These are phyloP conservation scores for Didymella glomerata DNA, from an alignment of 2,329 filamentous ascomycete species.

Conservation along the genomic window DNA sequence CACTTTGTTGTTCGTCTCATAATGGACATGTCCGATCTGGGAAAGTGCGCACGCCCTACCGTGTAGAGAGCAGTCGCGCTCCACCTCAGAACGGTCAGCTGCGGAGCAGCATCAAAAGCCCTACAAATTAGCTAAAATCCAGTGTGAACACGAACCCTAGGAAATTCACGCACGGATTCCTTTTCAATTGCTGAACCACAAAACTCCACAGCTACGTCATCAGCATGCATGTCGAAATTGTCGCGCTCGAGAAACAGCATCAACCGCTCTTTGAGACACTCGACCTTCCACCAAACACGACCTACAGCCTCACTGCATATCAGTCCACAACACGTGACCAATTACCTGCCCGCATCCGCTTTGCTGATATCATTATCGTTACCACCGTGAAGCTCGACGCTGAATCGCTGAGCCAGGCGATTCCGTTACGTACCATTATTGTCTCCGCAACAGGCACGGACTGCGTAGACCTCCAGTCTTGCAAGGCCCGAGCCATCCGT, in stretches of 20 bases:
- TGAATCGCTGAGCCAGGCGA: slow-evolving; percentile 48
- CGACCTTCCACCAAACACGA: slow-evolving; percentile 45
- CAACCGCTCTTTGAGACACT: slow-evolving; percentile 53
- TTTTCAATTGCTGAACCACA: not conserved
- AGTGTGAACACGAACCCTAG: not conserved
- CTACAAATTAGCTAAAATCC: slow-evolving; percentile 6
- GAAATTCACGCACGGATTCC: slow-evolving; percentile 2
- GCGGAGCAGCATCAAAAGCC: slow-evolving; percentile 2
- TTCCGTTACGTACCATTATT: slow-evolving; percentile 53
- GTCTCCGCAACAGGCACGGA: slow-evolving; percentile 59
- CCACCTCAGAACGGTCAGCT: slow-evolving; percentile 2
- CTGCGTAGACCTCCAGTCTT: slow-evolving; percentile 57
- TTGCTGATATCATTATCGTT: slow-evolving; percentile 58
- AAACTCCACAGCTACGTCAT: slow-evolving; percentile 17
- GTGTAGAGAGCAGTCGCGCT: not conserved
- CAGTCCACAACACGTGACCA: slow-evolving; percentile 35
- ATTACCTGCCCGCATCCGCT: slow-evolving; percentile 54
- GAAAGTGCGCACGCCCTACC: slow-evolving; percentile 7
- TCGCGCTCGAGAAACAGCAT: slow-evolving; percentile 56
- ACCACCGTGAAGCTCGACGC: slow-evolving; percentile 55
- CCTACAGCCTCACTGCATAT: slow-evolving; percentile 55
- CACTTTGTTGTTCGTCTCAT: not conserved
- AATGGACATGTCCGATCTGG: not conserved
- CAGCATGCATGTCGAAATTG: slow-evolving; percentile 55
- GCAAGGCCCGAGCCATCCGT: slow-evolving; percentile 54